Conservation (phyloP, 208 protist genomes). For the Wallacemonas rigidus region DNA sequence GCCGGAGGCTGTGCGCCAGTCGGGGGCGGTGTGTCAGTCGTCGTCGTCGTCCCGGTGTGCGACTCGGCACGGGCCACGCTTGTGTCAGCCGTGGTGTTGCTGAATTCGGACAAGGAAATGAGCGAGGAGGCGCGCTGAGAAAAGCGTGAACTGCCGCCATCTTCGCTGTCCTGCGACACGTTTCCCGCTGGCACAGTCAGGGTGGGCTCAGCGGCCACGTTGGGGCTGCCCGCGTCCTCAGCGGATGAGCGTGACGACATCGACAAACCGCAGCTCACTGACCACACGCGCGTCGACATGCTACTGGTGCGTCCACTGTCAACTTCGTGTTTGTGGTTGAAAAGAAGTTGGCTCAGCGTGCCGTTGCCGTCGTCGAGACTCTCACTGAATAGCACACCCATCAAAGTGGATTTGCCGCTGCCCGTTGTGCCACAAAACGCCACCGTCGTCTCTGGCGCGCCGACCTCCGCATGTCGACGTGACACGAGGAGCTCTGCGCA, state of each 20-base stretch:
- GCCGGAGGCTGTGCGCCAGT: slow-evolving; percentile 2
- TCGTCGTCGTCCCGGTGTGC: not conserved
- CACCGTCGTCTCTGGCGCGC: slow-evolving; percentile 62
- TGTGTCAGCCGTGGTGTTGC: not conserved
- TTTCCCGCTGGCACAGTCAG: not conserved
- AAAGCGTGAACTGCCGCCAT: not conserved
- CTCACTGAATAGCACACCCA: slow-evolving; percentile 68
- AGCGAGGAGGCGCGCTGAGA: not conserved
- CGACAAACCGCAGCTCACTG: slow-evolving; percentile 29
- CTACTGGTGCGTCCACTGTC: slow-evolving; percentile 93
- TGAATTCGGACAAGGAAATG: not conserved
- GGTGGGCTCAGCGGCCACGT: not conserved
- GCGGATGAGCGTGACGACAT: not conserved
- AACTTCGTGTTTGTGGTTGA: slow-evolving; percentile 97
- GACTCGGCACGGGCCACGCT: not conserved
- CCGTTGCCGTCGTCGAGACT: slow-evolving; percentile 83
- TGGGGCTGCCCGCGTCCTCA: not conserved
- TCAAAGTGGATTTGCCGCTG: slow-evolving; percentile 89
- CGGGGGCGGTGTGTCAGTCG: not conserved
- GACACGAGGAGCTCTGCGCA: slow-evolving; percentile 89
- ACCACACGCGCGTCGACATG: slow-evolving; percentile 92
- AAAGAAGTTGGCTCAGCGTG: slow-evolving; percentile 78
- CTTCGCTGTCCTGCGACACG: not conserved
- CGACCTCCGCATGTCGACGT: slow-evolving; percentile 39
- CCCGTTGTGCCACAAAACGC: slow-evolving; percentile 84